phyloP scores from a whole-genome alignment of 2,329 filamentous ascomycete species.

The Fusarium sp. region DNA sequence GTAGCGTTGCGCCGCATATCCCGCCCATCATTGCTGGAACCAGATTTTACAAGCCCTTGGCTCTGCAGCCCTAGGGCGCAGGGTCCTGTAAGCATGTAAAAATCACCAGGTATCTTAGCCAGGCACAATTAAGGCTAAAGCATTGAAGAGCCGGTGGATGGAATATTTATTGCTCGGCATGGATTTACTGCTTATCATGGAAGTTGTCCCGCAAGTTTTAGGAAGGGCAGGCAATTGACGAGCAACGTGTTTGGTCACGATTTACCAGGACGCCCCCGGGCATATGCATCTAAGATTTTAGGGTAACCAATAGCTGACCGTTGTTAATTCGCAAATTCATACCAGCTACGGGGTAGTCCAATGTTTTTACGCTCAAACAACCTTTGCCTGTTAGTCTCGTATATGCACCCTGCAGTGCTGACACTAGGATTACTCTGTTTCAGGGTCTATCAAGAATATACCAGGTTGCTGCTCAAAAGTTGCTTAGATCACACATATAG shows the following conservation, averaged over 20 bases:
- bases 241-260: not conserved
- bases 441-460: accelerated
- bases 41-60: not conserved
- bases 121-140: not conserved
- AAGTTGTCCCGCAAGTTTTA: accelerated
- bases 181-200: not conserved
- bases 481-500: too few relatives aligned
- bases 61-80: not conserved
- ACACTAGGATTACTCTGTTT: not conserved
- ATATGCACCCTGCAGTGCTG: not conserved
- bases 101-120: not conserved
- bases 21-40: not conserved
- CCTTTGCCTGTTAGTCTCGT: not conserved
- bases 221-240: accelerated
- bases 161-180: not conserved
- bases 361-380: not conserved
- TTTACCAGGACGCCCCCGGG: not conserved
- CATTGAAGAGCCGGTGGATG: not conserved
- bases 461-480: not conserved
- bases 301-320: not conserved
- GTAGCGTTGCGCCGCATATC: not conserved
- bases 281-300: not conserved
- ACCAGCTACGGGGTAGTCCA: accelerated
- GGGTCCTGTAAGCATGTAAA: not conserved
- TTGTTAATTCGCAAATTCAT: too few relatives aligned